These are phyloP conservation scores for Coemansia javaensis DNA, from an alignment of 192 early-diverging fungal species.

Conservation along the genomic window DNA sequence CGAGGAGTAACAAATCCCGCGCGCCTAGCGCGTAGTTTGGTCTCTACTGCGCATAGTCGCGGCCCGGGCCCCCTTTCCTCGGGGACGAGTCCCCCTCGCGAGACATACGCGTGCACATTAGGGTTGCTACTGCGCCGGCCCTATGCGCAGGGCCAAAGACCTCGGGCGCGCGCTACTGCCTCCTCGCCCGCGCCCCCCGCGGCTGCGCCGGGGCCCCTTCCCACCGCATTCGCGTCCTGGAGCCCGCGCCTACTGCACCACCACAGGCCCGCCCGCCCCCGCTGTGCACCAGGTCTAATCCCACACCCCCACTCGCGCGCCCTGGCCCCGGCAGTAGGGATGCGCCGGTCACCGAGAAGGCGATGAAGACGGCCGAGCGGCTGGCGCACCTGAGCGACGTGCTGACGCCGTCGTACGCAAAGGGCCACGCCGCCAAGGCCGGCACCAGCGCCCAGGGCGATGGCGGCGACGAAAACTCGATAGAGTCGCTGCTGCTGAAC, in stretches of 20 bases:
- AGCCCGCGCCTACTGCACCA: too few relatives aligned
- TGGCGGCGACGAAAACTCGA: constrained; percentile 19
- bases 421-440: constrained; percentile 3
- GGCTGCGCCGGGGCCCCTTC: too few relatives aligned
- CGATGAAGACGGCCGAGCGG: constrained; percentile 47
- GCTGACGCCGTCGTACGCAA: constrained; percentile 35
- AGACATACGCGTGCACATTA: neutral
- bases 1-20: too few relatives aligned
- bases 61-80: neutral
- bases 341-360: constrained; percentile 24
- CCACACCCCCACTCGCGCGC: too few relatives aligned
- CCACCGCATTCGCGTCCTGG: too few relatives aligned
- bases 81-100: neutral
- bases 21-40: neutral
- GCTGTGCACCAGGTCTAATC: too few relatives aligned
- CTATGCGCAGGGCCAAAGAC: too few relatives aligned
- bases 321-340: too few relatives aligned
- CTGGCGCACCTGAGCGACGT: constrained; percentile 48
- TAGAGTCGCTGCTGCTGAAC: constrained; percentile 45
- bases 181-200: too few relatives aligned
- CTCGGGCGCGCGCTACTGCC: too few relatives aligned
- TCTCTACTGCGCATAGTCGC: neutral
- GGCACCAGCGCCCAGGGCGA: neutral
- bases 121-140: constrained; percentile 2
- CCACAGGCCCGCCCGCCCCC: too few relatives aligned